phyloP scores from a whole-genome alignment of 179 eudicot species.

The Nepenthes alata region DNA sequence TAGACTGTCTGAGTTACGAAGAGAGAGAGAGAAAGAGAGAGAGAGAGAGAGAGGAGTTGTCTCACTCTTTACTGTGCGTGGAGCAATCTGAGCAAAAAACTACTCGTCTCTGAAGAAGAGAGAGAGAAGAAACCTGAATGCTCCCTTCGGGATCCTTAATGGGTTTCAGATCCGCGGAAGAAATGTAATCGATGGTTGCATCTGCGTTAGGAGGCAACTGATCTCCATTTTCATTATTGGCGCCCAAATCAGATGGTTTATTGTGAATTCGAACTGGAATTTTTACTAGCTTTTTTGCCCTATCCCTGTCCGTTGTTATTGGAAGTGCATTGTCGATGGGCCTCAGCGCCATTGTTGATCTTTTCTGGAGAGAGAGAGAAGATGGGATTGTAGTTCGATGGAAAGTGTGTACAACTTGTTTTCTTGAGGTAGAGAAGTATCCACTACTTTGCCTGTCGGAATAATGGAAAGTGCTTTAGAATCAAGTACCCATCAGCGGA shows the following conservation, averaged over 20 bases:
- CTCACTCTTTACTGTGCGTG: neutral
- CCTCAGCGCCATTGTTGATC: slow-evolving; percentile 9
- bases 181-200: slow-evolving; percentile 43
- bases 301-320: neutral
- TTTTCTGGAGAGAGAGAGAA: too few species aligned
- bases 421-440: too few species aligned
- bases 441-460: too few species aligned
- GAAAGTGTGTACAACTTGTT: too few species aligned
- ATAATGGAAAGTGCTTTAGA: too few species aligned
- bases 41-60: too few species aligned
- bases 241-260: neutral
- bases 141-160: slow-evolving; percentile 43
- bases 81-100: neutral
- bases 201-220: slow-evolving; percentile 15
- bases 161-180: slow-evolving; percentile 59
- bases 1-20: too few species aligned
- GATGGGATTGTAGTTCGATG: too few species aligned
- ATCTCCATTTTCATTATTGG: slow-evolving; percentile 6
- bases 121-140: slow-evolving; percentile 35
- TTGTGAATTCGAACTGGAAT: neutral
- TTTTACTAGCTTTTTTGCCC: slow-evolving; percentile 9
- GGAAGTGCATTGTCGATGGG: slow-evolving; percentile 13
- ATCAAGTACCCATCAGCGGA: too few species aligned
- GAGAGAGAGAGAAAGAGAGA: too few species aligned
- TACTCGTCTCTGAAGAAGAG: too few species aligned